A percentile compares a stretch with the other conserved stretches of the same genome.
Evolutionary conservation across 139 green algal species (phyloP).

Genomic region (Tetradesmus lagerheimii): DNA sequence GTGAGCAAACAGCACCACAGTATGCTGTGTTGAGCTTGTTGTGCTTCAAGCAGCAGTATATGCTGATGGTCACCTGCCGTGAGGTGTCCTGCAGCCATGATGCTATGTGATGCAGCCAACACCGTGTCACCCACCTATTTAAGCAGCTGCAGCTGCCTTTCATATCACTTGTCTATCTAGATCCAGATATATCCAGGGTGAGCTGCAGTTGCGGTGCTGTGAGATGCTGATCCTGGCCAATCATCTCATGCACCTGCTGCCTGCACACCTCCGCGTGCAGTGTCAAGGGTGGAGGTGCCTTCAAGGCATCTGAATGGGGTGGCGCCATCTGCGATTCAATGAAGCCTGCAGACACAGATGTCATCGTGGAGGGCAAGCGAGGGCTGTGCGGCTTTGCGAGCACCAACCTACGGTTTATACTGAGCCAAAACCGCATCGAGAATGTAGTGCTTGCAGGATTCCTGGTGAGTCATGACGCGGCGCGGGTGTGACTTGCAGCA

Average conservation of each 20-base stretch:
- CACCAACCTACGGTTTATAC: constrained; percentile 61
- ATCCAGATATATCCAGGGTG: no score
- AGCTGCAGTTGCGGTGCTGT: no score
- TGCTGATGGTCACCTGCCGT: neutral
- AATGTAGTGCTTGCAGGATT: constrained; percentile 37
- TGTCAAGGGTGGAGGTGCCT: constrained; percentile 60
- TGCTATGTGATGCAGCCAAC: neutral
- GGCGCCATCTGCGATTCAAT: constrained; percentile 56
- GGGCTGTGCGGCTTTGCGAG: constrained; percentile 57
- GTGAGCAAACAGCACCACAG: constrained; percentile 46
- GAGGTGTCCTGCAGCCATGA: neutral
- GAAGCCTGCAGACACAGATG: constrained; percentile 33
- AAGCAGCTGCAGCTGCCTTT: no score
- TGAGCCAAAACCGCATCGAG: constrained; percentile 55
- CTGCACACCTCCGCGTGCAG: constrained; percentile 20
- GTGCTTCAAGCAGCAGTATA: neutral
- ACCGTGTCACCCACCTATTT: no score
- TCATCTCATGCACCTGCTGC: neutral
- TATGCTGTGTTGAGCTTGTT: neutral
- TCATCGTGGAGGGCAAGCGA: constrained; percentile 59
- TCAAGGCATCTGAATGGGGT: constrained; percentile 59
- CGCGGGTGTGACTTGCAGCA: no score
- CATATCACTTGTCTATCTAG: no score
- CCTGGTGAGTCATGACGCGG: neutral
- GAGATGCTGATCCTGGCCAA: no score